Conservation (phyloP, 2,329 filamentous ascomycete species). For the Madurella fahalii region DNA sequence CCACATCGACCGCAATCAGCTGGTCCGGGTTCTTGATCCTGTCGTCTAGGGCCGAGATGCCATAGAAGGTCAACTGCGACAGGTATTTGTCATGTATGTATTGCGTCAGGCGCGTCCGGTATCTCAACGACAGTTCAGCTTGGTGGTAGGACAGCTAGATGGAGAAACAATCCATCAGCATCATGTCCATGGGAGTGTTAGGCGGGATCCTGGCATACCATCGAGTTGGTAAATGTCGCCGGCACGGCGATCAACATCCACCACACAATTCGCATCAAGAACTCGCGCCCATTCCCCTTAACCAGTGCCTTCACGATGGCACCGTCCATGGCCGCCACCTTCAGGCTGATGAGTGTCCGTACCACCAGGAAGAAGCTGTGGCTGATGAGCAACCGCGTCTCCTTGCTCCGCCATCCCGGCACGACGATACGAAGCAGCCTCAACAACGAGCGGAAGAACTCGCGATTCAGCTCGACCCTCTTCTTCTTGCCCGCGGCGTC, state of each 20-base stretch:
- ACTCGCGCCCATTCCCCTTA: conserved; percentile 85
- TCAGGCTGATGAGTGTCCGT: conserved; percentile 86
- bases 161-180: conserved; percentile 7
- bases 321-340: conserved; percentile 94
- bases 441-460: conserved; percentile 71
- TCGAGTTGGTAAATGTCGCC: conserved; percentile 97
- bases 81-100: conserved; percentile 94
- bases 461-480: conserved; percentile 88
- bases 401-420: conserved; percentile 84
- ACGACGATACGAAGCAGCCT: conserved; percentile 81
- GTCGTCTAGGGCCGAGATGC: conserved; percentile 89
- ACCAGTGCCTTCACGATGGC: conserved; percentile 88
- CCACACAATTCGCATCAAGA: conserved; percentile 83
- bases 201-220: conserved; percentile 57
- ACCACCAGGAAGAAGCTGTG: conserved; percentile 92
- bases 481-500: conserved; percentile 49
- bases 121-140: conserved; percentile 87
- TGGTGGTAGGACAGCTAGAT: conserved; percentile 88
- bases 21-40: conserved; percentile 98
- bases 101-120: conserved; percentile 88
- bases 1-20: conserved; percentile 92
- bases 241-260: conserved; percentile 98
- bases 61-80: conserved; percentile 97
- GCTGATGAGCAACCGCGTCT: conserved; percentile 78
- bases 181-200: neutral